Evolutionary conservation across 2,329 filamentous ascomycete species (phyloP), one percentile per base, ranked within the genome.

Genomic region (Diplocarpon rosae): DNA sequence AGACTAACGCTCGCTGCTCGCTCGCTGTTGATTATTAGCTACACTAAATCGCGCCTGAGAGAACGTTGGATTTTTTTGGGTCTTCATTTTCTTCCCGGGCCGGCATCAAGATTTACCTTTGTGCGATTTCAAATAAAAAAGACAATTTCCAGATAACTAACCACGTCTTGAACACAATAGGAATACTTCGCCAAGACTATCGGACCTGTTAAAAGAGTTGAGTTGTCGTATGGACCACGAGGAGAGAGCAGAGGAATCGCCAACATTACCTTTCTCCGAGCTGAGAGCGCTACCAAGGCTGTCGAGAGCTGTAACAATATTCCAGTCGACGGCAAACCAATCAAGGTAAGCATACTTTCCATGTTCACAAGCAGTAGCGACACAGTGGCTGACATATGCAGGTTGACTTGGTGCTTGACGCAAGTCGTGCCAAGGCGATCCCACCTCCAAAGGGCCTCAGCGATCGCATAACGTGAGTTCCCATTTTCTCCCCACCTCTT

Each of bases 161-260:
- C 80, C 67, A 70, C 64, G 61, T 54, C 66, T 70, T 71, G 65
- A 66, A 67, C 66, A 67, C 3, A 67, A 69, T 87, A 98, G 92
- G 92, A 98, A 71, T 98, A 96, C 69, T 96, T 98, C 66, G 69
- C 74, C 62, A 83, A 86, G 62, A 83, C 85, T 59, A 80, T 95
- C 65, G 90, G 89, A 56, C 78, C 84, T 52, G 85, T 96, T 68
- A 95, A 93, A 76, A 83, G 77, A 66, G 86, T 93, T 53, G 81
- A 92, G 57, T 73, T 98, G 59, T 87, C 85, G 41, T 98, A 98
- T 68, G 92, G 90, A 59, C 86, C 90, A 53, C 87, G 85, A 63
- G 90, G 90, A 53, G 78, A 81, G 56, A 95, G 89, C 74, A 85
- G 88, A 62, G 92, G 92, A 55, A 86, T 90, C 62, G 89, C 89